Evolutionary conservation across 2,329 filamentous ascomycete species (phyloP).

Genomic region (Ilyonectria robusta): DNA sequence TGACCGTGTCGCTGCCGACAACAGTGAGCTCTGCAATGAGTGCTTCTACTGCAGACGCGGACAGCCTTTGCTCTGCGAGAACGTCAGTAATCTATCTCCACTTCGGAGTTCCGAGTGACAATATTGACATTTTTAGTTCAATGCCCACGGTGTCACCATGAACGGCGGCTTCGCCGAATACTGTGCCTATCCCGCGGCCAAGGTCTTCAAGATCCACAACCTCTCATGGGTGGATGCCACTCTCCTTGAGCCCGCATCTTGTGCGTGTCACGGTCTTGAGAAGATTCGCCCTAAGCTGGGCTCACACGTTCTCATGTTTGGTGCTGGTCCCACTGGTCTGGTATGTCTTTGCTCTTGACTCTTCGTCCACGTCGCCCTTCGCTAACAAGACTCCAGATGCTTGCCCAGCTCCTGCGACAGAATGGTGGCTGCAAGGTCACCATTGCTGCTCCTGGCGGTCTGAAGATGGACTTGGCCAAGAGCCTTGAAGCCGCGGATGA

Average conservation of each 20-base stretch:
- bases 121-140: conserved; percentile 59
- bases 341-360: conserved; percentile 50
- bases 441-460: conserved; percentile 76
- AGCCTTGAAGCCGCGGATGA: conserved; percentile 68
- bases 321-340: conserved; percentile 77
- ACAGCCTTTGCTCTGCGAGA: conserved; percentile 77
- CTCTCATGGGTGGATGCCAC: conserved; percentile 78
- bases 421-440: conserved; percentile 80
- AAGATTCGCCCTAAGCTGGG: conserved; percentile 77
- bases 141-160: conserved; percentile 76
- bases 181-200: conserved; percentile 65
- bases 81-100: conserved; percentile 51
- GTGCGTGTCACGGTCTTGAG: conserved; percentile 79
- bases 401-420: conserved; percentile 73
- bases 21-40: conserved; percentile 77
- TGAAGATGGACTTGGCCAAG: conserved; percentile 79
- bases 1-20: conserved; percentile 75
- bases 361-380: neutral
- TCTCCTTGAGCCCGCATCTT: conserved; percentile 78
- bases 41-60: conserved; percentile 83
- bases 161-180: conserved; percentile 83
- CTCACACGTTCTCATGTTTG: conserved; percentile 76
- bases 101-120: neutral
- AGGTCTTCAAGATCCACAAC: conserved; percentile 77
- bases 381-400: conserved; percentile 51